Evolutionary conservation across 2,329 filamentous ascomycete genomes (phyloP), one percentile per base, ranked within the genome.

Genomic region (Stemphylium beticola): DNA sequence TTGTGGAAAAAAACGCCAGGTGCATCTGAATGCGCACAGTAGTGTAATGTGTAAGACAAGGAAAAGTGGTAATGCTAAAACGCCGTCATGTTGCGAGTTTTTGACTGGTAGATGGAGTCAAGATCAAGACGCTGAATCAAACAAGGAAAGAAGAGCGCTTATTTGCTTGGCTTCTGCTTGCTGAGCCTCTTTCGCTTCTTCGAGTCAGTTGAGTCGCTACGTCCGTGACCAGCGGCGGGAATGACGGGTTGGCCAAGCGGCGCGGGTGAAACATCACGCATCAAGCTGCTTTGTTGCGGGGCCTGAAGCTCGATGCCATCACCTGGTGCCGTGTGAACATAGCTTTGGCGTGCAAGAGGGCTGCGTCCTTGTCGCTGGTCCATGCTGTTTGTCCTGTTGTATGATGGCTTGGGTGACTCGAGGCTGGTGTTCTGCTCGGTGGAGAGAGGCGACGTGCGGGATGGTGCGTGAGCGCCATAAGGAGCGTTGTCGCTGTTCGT

Each of bases 281-380:
- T 68, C 46, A 74, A 34, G 52, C 71, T 66, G 32, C 54, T 64
- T 42, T 67, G 67, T 53, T 75, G 69, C 24, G 71, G 73, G 51
- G 74, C 65, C 33, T 69, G 69, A 55, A 77, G 60, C 61, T 77
- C 75, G 32, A 73, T 71, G 12, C 71, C 68, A 4, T 73, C 62
- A 20, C 68, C 70, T 5, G 71, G 66, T 34, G 68, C 67, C 4
- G 68, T 72, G 33, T 71, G 57, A n/a, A 74, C 66, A 56, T 78
- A 79, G 59, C 77, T 79, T 55, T 76, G 74, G 39, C 78, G 73
- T 3, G 79, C 78, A 17, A 82, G 72, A 2, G 79, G 79, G 54
- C 77, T 80, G 24, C 76, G 74, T 45, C 77, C 78, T 7, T 65
- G 71, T n/a, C 76, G 68, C 43, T 55, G 51, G 14, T 67, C 62